Conservation (phyloP, 208 protist species). For the Acanthamoeba royreba region DNA sequence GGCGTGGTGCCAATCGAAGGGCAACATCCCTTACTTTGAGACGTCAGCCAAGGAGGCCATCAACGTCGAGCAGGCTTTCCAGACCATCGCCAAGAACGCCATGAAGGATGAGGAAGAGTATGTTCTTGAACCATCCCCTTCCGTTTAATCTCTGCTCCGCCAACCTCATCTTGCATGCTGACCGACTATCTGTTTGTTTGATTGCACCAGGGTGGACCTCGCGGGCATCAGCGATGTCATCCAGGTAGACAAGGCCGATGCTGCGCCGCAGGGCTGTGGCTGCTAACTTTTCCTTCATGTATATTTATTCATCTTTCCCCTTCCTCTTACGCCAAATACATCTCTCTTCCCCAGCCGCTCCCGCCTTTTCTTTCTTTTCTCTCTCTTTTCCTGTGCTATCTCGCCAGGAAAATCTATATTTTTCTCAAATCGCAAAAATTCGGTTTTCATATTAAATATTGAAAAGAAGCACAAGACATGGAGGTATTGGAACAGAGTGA, state of each 20-base stretch:
- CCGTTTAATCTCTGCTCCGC: too few species aligned
- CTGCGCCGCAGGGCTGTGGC: neutral
- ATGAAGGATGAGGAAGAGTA: constrained; percentile 68
- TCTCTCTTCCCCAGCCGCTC: too few species aligned
- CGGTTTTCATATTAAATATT: too few species aligned
- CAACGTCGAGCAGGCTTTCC: constrained; percentile 97
- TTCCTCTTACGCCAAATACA: neutral
- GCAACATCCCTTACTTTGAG: constrained; percentile 96
- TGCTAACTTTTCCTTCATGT: neutral
- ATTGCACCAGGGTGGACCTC: neutral
- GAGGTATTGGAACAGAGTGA: neutral
- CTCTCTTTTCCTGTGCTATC: neutral
- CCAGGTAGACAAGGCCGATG: constrained; percentile 17
- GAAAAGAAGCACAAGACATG: too few species aligned
- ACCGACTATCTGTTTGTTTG: neutral
- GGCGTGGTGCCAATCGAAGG: constrained; percentile 93
- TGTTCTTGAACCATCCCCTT: neutral
- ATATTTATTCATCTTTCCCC: constrained; percentile 24
- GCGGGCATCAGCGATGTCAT: constrained; percentile 10
- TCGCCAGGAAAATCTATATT: too few species aligned
- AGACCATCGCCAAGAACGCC: constrained; percentile 78
- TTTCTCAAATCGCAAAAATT: too few species aligned
- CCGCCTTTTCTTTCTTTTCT: neutral
- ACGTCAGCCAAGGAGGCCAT: constrained; percentile 97
- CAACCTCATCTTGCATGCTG: neutral